Percentiles rank a stretch among this genome's conserved stretches.
Evolutionary conservation across 306 rosid species (phyloP).

Genomic region (Cotoneaster glaucophyllus): DNA sequence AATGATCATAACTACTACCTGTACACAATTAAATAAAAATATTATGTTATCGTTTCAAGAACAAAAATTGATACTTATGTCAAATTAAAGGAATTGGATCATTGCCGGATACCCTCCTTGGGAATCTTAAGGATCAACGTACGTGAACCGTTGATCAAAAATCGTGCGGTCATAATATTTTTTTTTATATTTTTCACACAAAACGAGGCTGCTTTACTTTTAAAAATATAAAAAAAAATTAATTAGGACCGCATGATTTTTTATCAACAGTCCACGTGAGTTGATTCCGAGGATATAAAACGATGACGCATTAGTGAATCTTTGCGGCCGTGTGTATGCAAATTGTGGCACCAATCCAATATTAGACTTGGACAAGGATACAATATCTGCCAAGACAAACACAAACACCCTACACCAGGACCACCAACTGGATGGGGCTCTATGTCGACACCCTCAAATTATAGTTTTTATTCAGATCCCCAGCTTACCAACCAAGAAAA

Average conservation of each 20-base stretch:
- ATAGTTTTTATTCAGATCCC: conserved; percentile 8
- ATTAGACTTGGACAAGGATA: neutral
- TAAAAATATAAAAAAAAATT: too few relatives aligned
- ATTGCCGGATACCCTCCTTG: too few relatives aligned
- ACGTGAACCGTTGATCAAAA: too few relatives aligned
- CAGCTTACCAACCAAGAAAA: conserved; percentile 18
- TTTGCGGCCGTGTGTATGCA: neutral
- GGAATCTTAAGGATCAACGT: too few relatives aligned
- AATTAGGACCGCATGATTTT: too few relatives aligned
- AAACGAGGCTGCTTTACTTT: too few relatives aligned
- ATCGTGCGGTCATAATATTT: too few relatives aligned
- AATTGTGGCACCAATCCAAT: neutral
- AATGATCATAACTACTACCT: neutral
- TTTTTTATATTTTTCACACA: too few relatives aligned
- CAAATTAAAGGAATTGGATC: too few relatives aligned
- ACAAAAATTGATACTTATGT: neutral
- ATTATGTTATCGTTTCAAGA: neutral
- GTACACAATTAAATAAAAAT: too few relatives aligned
- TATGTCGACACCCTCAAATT: conserved; percentile 11
- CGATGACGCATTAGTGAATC: neutral
- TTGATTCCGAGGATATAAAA: too few relatives aligned
- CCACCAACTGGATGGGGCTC: conserved; percentile 5
- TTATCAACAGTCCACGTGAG: too few relatives aligned
- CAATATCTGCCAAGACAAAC: conserved; percentile 19
- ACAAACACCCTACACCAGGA: neutral